Base-by-base conservation (phyloP, 345 rosid species). In the Aquilaria yunnanensis region DNA sequence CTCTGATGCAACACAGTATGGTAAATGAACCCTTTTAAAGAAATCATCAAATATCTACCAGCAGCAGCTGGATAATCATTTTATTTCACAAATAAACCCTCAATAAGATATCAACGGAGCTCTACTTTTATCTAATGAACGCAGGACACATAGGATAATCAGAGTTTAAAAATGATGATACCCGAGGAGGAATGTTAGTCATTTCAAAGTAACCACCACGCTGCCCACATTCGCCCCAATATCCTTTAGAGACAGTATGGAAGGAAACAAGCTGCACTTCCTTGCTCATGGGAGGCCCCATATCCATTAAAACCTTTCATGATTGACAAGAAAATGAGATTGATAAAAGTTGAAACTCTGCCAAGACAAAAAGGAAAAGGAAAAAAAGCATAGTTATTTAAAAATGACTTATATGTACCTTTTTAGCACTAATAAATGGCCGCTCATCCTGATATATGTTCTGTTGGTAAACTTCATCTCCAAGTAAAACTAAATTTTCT, bases 191-290 rank as follows among this genome's bases (percentile, higher is more conserved):
- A 52, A 94, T 78, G 80, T 94, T 94, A 23, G 97, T 90, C 97
- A 90, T 90, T 85, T 94, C 97, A 75, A 94, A 90, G 85, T 94
- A 94, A 75, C 99, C 99, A 78, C 99, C 99, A 16, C 99, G 81
- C 78, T 90, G 99, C 70, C 97, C 99, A 52, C 99, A 94, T 81
- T 94, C 99, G 1, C 99, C 97, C 96, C 96, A 94, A 78, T 88
- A 94, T 70, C 99, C 99, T 86, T 94, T 94, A 50, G 99, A 94
- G 50, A 94, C 96, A 0, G 96, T 81, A 78, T 94, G 99, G 80
- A 94, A 94, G 32, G 99, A 94, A 63, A 94, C 81, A 51, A 94
- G 96, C 85, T 90, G 97, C 41, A 94, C 75, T 78, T 82, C 95
- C 79, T 77, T 88, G 91, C 88, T 88, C 10, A 83, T 14, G 51